Percentiles rank a stretch among this genome's conserved stretches.
Evolutionary conservation across 2,329 filamentous ascomycete species (phyloP).

Genomic region (Purpureocillium takamizusanense): DNA sequence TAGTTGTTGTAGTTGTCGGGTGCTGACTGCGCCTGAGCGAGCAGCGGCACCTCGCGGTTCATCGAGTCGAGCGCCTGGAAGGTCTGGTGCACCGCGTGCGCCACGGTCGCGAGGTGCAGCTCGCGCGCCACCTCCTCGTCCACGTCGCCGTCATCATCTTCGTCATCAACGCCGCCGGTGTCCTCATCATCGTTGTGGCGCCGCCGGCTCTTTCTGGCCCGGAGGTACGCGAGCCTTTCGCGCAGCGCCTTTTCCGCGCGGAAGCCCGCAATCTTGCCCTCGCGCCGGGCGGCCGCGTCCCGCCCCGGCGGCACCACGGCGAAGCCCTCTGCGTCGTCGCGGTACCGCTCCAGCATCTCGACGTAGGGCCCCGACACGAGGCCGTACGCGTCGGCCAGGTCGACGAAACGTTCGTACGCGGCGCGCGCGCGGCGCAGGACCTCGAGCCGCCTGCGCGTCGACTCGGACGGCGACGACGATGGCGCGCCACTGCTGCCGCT

Average conservation of each 20-base stretch:
- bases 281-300: conserved; percentile 59
- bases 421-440: conserved; percentile 56
- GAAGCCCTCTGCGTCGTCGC: conserved; percentile 63
- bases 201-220: too few relatives aligned
- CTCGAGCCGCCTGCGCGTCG: conserved; percentile 9
- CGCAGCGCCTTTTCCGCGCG: conserved; percentile 79
- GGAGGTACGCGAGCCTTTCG: conserved; percentile 60
- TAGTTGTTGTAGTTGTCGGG: conserved; percentile 28
- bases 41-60: conserved; percentile 73
- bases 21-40: conserved; percentile 61
- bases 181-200: too few relatives aligned
- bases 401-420: conserved; percentile 71
- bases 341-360: conserved; percentile 63
- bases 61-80: conserved; percentile 85
- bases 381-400: conserved; percentile 68
- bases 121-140: conserved; percentile 81
- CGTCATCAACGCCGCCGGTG: conserved; percentile 45
- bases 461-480: too few relatives aligned
- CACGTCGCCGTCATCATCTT: too few relatives aligned
- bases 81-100: conserved; percentile 65
- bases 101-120: conserved; percentile 67
- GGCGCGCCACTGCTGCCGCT: too few relatives aligned
- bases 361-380: conserved; percentile 57
- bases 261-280: conserved; percentile 80
- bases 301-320: conserved; percentile 52